Conservation (phyloP, 176 grass and related monocot species). For the Cenchrus fungigraminus region DNA sequence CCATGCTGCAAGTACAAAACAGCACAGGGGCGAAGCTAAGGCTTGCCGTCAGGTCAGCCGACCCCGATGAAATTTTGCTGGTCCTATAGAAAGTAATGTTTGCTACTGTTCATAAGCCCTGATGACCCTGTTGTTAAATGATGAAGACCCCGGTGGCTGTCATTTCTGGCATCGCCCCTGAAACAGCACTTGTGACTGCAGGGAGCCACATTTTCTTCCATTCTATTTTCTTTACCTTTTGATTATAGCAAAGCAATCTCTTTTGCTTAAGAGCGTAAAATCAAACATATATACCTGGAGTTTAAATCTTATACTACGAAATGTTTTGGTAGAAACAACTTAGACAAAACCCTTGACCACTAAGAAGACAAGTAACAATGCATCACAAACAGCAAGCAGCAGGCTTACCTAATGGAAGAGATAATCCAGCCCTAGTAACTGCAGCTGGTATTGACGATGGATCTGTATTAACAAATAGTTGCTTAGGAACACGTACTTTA, state of each 20-base stretch:
- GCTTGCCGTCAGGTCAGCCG: too few species aligned
- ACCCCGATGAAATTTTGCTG: too few species aligned
- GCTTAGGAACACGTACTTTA: conserved; percentile 85
- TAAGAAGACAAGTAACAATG: conserved; percentile 14
- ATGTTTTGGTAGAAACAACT: conserved; percentile 10
- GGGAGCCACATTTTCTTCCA: not conserved
- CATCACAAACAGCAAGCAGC: conserved; percentile 23
- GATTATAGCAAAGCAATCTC: not conserved
- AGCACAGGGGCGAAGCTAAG: not conserved
- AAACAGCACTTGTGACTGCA: not conserved
- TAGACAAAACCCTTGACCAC: not conserved
- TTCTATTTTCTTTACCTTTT: not conserved
- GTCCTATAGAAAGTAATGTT: too few species aligned
- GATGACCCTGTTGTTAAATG: too few species aligned
- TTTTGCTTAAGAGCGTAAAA: not conserved
- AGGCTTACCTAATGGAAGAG: conserved; percentile 77
- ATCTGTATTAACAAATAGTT: conserved; percentile 84
- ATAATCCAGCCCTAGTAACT: conserved; percentile 75
- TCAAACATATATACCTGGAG: not conserved
- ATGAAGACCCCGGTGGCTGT: too few species aligned
- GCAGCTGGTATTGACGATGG: conserved; percentile 81
- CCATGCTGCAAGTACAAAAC: not conserved
- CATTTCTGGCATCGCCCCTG: too few species aligned
- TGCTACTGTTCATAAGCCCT: too few species aligned
- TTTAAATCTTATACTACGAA: not conserved